These are phyloP conservation scores for Heterobasidion irregulare DNA, from an alignment of 1,284 basidiomycete species.

Conservation along the genomic window DNA sequence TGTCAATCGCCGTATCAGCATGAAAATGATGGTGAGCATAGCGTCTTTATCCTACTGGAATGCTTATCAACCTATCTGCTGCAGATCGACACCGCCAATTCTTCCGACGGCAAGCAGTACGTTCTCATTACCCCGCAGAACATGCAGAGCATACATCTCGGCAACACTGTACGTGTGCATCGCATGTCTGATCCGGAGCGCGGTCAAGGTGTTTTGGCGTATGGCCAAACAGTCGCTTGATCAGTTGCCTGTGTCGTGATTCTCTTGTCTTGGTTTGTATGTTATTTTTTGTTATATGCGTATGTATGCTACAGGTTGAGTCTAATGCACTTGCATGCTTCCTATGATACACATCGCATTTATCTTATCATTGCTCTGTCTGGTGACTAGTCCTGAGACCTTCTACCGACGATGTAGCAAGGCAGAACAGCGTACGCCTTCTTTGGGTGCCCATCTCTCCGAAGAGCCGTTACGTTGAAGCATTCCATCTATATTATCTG, in stretches of 20 bases:
- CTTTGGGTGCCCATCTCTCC: no score
- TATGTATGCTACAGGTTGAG: background rate
- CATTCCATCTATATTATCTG: no score
- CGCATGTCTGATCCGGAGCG: slow-evolving; percentile 79
- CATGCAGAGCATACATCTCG: slow-evolving; percentile 61
- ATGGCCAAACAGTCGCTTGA: slow-evolving; percentile 5
- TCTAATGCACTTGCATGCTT: background rate
- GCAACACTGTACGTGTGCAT: slow-evolving; percentile 59
- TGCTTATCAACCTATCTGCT: slow-evolving; percentile 3
- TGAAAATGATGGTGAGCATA: slow-evolving; percentile 79
- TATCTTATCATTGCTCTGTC: background rate
- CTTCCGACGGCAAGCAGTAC: slow-evolving; percentile 82
- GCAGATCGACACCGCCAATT: slow-evolving; percentile 80
- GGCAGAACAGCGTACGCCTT: no score
- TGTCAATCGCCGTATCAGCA: slow-evolving; percentile 84
- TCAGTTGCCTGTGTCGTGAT: background rate
- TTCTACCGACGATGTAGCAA: no score
- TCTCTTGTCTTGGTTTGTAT: background rate
- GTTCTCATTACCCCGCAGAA: slow-evolving; percentile 88
- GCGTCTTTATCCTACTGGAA: background rate
- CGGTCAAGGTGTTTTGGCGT: slow-evolving; percentile 47
- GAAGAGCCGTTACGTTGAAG: no score
- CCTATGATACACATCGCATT: background rate
- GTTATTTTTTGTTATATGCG: background rate
- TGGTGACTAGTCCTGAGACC: no score